Evolutionary conservation across 169 alveolate genomes (phyloP).

Genomic region (Amoebophrya sp.): DNA sequence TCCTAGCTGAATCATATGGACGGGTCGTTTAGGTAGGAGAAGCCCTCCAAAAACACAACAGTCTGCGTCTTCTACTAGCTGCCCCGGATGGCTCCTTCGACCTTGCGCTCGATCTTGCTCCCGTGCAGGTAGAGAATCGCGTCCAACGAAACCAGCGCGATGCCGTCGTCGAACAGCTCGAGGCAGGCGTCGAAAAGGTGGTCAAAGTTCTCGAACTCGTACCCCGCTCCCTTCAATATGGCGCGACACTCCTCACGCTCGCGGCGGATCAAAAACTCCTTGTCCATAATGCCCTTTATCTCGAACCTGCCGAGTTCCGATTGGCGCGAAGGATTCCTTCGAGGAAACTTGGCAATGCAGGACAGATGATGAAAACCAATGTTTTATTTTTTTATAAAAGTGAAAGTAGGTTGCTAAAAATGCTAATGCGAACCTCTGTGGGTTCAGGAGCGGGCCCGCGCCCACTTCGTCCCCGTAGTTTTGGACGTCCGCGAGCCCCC

Average conservation of each 20-base stretch:
- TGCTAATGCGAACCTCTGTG: not conserved
- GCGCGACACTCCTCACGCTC: not conserved
- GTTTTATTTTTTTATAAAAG: not conserved
- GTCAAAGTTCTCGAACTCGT: not conserved
- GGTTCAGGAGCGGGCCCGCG: not conserved
- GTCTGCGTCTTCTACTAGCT: too few species aligned
- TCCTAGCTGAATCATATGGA: too few species aligned
- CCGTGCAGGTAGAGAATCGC: not conserved
- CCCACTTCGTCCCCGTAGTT: not conserved
- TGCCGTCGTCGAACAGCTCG: not conserved
- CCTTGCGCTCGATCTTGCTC: not conserved
- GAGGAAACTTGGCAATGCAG: not conserved
- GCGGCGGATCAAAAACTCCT: not conserved
- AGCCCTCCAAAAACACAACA: too few species aligned
- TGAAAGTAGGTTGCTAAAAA: too few species aligned
- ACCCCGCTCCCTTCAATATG: not conserved
- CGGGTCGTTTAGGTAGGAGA: not conserved
- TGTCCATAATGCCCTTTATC: not conserved
- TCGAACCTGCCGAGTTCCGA: not conserved
- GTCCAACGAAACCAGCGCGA: not conserved
- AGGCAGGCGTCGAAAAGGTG: not conserved
- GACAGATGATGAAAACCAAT: not conserved
- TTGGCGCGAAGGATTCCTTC: not conserved
- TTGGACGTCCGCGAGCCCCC: not conserved
- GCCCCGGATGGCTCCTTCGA: not conserved